These are phyloP conservation scores for Rhynchospora tenuis DNA, from an alignment of 176 grass and related monocot genomes.

Conservation along the genomic window DNA sequence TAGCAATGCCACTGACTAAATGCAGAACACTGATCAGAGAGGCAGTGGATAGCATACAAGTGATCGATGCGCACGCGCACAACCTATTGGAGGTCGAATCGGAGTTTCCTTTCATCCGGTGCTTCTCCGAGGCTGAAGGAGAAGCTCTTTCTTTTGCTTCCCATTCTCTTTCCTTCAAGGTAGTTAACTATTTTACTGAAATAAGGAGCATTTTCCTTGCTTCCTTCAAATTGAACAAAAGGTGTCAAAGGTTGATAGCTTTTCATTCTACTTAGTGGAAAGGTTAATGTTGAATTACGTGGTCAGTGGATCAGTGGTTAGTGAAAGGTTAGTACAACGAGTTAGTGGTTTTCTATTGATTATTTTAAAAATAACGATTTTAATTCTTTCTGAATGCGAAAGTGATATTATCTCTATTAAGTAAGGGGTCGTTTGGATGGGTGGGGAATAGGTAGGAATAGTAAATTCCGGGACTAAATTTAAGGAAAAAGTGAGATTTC, in stretches of 20 bases:
- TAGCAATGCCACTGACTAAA: neutral
- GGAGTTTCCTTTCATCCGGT: constrained; percentile 65
- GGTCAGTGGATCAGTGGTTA: neutral
- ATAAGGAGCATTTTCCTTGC: too few relatives aligned
- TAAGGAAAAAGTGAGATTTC: too few relatives aligned
- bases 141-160: constrained; percentile 63
- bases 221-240: neutral
- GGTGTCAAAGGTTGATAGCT: neutral
- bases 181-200: too few relatives aligned
- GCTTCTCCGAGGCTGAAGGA: constrained; percentile 85
- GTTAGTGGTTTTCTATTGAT: too few relatives aligned
- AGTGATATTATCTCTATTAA: too few relatives aligned
- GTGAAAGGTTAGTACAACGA: too few relatives aligned
- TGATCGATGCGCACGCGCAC: constrained; percentile 86
- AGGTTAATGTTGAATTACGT: neutral
- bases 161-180: constrained; percentile 91
- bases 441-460: too few relatives aligned
- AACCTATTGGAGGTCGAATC: constrained; percentile 49
- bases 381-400: too few relatives aligned
- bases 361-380: too few relatives aligned
- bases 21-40: constrained; percentile 36
- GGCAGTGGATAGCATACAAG: constrained; percentile 46
- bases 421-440: too few relatives aligned
- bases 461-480: too few relatives aligned
- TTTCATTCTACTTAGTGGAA: too few relatives aligned